Base-by-base conservation (phyloP, 352 stramenopile species). In the Phytophthora hybrid region DNA sequence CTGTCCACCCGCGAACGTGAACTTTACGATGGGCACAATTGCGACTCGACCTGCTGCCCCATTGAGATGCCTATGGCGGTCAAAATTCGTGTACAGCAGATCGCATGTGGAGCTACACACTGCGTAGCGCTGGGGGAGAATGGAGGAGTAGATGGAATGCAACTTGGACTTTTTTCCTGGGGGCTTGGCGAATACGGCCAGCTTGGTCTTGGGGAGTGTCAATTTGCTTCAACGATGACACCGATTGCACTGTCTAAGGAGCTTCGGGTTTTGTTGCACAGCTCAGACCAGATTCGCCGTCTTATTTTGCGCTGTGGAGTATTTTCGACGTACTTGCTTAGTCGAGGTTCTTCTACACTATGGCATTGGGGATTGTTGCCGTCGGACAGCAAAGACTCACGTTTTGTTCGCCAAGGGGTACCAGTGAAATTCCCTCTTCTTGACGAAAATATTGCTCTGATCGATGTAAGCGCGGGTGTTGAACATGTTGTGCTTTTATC, bases 21-120 rank as follows among this genome's bases (percentile, higher is more conserved):
- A 34, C 6, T 46, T 34, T 57, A 71, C 14, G 21, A 51, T 53
- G 65, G 71, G 6, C 71, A 77, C 47, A n/a, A 19, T 19, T 82
- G 63, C 26, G 53, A 55, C 56, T 75, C 31, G 13, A 52, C 13
- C 18, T 74, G 73, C 19, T 66, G 31, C 11, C 60, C 57, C 16
- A 19, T 68, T 11, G 23, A 60, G 57, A 18, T 72, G 11, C 21
- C 32, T 14, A 55, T 77, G 14, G 29, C 53, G 11, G 56, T 41
- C 47, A 58, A 56, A 46, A 44, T 70, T 52, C 56, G 56, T 23
- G 68, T 87, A 1, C 63, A 18, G 5, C 79, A 87, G 26, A 26
- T 87, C 18, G 73, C 81, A 16, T 88, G 79, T 21, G 81, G 79
- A 23, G 59, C 71, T 41, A 87, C 79, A 16, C 81, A 88, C 59